Base-by-base conservation (phyloP, 345 rosid species). In the Zanthoxylum bungeanum region DNA sequence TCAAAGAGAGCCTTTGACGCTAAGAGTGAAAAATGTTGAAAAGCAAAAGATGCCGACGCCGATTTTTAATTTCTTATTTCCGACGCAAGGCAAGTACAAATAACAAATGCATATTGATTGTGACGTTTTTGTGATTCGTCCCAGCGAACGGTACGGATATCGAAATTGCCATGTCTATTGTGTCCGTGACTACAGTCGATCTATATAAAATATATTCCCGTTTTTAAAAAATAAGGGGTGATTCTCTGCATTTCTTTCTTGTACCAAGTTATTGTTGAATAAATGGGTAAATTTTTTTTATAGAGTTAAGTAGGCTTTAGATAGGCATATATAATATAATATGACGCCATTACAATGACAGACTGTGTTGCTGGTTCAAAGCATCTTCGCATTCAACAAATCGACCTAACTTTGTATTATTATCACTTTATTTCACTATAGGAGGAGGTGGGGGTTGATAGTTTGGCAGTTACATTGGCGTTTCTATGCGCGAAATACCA, bases 381-480 rank as follows among this genome's bases (percentile, higher is more conserved):
- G 72, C 34, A 55, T 68, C 72, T 68, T 53, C 51, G 28, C 52
- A 56, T 56, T 25, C 5, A 55, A 55, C n/a, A n/a, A n/a, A 39
- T 19, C 37, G 6, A 19, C 50, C 71, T 36, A 34, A 24, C 40
- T 8, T 56, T 55, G 72, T 52, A 68, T 25, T 40, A 55, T 25
- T 39, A 9, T 22, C 36, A 28, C 5, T 9, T 4, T 9, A 7
- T 22, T 37, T 14, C 9, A 39, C 55, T 39, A 28, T 3, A 9
- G 52, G 3, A 7, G 61, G 12, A 16, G 71, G 62, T 39, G 52
- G n/a, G n/a, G n/a, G 49, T 19, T 44, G 25, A 11, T 33, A 4
- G 39, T 7, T 61, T 16, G 24, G 37, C 60, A 17, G 61, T 16
- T 36, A 57, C 21, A 31, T 4, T 12, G 19, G 0, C 16, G 49